These are phyloP conservation scores for Leishmania guyanensis DNA, from an alignment of 208 protist species.

Conservation along the genomic window DNA sequence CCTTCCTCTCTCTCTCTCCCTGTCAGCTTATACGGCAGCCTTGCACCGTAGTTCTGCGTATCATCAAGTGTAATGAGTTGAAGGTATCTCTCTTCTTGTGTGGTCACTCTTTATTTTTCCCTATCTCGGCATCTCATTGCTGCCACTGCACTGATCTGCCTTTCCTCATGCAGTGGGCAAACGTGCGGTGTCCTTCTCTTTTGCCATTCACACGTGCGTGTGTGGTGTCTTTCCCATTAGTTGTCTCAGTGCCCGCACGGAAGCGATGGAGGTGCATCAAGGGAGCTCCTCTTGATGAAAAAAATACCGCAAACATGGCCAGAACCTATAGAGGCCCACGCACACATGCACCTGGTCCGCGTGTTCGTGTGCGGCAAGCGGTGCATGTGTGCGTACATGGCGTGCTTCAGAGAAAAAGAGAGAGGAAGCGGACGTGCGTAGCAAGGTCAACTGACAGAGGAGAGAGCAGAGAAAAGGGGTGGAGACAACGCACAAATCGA, in stretches of 20 bases:
- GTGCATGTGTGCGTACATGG: too few relatives aligned
- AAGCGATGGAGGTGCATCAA: not conserved
- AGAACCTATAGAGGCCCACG: too few relatives aligned
- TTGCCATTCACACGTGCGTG: not conserved
- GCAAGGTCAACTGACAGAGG: not conserved
- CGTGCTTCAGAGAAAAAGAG: too few relatives aligned
- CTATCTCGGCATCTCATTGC: not conserved
- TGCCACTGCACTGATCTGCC: not conserved
- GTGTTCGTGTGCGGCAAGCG: too few relatives aligned
- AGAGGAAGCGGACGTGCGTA: too few relatives aligned
- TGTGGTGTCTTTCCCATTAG: not conserved
- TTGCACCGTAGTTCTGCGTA: not conserved
- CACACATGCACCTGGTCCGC: too few relatives aligned
- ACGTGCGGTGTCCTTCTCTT: not conserved
- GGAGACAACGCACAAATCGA: not conserved
- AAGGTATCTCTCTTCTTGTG: not conserved
- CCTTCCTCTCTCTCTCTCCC: not conserved
- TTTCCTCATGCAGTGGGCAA: not conserved
- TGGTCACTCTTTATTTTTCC: not conserved
- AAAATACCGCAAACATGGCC: not conserved
- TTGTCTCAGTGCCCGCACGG: not conserved
- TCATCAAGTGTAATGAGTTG: not conserved
- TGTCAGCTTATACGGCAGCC: too few relatives aligned
- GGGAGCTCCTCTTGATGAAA: not conserved
- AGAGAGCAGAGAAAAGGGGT: constrained; percentile 12